A percentile compares a stretch with the other conserved stretches of the same genome.
Conservation (phyloP, 257 asterid genomes). For the Apocynum venetum region DNA sequence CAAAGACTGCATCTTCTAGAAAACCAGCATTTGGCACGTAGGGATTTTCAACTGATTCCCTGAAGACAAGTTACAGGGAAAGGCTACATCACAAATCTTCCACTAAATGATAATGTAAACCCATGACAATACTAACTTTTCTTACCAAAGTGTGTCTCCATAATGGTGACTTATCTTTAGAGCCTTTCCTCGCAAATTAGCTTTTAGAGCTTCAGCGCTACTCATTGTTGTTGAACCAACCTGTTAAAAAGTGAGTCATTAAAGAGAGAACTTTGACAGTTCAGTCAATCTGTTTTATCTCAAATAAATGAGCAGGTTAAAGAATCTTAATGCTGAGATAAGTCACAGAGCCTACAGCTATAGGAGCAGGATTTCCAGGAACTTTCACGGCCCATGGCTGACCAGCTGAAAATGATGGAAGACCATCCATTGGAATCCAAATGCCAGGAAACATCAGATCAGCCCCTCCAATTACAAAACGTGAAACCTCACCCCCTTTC, state of each 20-base stretch:
- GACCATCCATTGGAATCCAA: conserved; percentile 64
- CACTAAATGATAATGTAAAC: neutral
- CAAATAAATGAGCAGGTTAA: conserved; percentile 2
- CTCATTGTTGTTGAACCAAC: conserved; percentile 86
- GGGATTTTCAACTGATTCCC: conserved; percentile 78
- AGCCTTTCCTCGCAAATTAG: conserved; percentile 94
- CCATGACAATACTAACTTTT: neutral
- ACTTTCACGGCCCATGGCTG: conserved; percentile 89
- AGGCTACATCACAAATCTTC: conserved; percentile 11
- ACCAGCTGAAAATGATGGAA: conserved; percentile 75
- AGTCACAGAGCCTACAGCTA: conserved; percentile 64
- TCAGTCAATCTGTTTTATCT: neutral
- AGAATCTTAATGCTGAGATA: conserved; percentile 9
- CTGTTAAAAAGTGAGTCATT: conserved; percentile 31
- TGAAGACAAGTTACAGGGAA: conserved; percentile 26
- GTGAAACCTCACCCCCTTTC: conserved; percentile 93
- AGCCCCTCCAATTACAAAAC: conserved; percentile 86
- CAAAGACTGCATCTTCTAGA: conserved; percentile 71
- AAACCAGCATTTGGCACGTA: conserved; percentile 90
- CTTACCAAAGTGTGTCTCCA: conserved; percentile 84
- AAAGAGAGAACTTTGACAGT: neutral
- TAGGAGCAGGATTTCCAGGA: conserved; percentile 92
- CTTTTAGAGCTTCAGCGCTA: conserved; percentile 72
- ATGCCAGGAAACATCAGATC: conserved; percentile 99
- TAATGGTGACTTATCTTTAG: conserved; percentile 70